Evolutionary conservation across 2,329 filamentous ascomycete genomes (phyloP).

Genomic region (Cercospora beticola): DNA sequence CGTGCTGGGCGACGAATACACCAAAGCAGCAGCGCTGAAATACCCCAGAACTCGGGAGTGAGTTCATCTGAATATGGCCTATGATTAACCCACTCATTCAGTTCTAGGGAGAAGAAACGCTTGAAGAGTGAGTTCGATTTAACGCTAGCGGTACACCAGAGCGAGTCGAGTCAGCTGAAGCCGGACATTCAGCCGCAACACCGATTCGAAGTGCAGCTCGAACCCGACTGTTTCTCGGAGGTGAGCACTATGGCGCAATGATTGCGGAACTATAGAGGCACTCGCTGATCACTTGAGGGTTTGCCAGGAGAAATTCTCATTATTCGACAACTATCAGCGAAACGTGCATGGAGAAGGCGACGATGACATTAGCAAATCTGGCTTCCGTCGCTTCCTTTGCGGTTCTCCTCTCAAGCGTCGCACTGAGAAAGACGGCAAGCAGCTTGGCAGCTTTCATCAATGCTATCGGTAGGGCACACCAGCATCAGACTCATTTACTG

Average conservation of each 20-base stretch:
- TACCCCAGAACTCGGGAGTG: conserved; percentile 68
- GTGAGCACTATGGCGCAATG: background rate
- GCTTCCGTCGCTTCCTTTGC: conserved; percentile 74
- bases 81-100: background rate
- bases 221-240: conserved; percentile 67
- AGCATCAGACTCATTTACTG: no score
- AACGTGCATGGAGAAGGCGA: conserved; percentile 68
- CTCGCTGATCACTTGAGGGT: background rate
- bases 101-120: conserved; percentile 56
- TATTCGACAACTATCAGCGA: conserved; percentile 75
- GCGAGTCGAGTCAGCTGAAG: conserved; percentile 58
- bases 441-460: conserved; percentile 74
- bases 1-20: conserved; percentile 67
- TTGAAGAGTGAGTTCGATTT: conserved; percentile 69
- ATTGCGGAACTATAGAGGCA: background rate
- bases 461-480: conserved; percentile 44
- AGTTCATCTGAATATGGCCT: conserved; percentile 20
- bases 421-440: conserved; percentile 51
- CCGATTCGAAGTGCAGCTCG: conserved; percentile 66
- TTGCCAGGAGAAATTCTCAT: conserved; percentile 62
- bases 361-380: conserved; percentile 56
- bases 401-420: conserved; percentile 60
- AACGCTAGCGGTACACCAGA: conserved; percentile 65
- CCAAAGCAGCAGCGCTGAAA: conserved; percentile 61
- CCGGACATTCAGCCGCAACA: conserved; percentile 59